Evolutionary conservation across 257 asterid genomes (phyloP), one percentile per base, ranked within the genome.

Genomic region (Verbascum thapsus): DNA sequence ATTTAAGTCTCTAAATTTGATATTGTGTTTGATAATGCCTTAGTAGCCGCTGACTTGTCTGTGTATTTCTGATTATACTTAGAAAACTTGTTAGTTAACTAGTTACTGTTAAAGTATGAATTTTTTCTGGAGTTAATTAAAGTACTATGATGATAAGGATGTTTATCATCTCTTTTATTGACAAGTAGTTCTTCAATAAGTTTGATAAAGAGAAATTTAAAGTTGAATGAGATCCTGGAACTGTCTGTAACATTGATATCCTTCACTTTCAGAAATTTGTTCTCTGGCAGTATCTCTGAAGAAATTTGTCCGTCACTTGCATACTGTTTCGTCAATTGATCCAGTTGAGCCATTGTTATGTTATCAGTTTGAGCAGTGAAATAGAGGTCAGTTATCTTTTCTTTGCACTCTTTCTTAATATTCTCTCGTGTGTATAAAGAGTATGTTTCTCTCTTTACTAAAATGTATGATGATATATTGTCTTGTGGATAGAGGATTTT

Each of bases 301-400:
- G 32, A 26, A 26, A 26, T 26, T 26, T 26, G 32, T 26, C 32
- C 32, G 2, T 26, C 32, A 26, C 32, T n/a, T 26, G 32, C 32
- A 26, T 26, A 26, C 32, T 26, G 32, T 26, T 26, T 26, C 32
- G 32, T 26, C 32, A 26, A 26, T 26, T 5, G 5, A 26, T 26
- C 32, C 32, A 26, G 32, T 26, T 26, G 32, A 26, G 32, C 3
- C 32, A 26, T 26, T 26, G 32, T 26, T 26, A 26, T 26, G 32
- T 5, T 1, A 5, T 26, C 32, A 26, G 32, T 5, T n/a, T 26
- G 32, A 26, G 32, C 32, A 26, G 32, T 26, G 10, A 41, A 51
- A 52, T 42, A 13, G 49, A 30, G 63, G 65, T 66, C 42, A 20
- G 42, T 57, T 6, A 11, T 7, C 13, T 59, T 57, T 56, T 19